Conservation (phyloP, 2,329 filamentous ascomycete species). For the Purpureocillium takamizusanense region DNA sequence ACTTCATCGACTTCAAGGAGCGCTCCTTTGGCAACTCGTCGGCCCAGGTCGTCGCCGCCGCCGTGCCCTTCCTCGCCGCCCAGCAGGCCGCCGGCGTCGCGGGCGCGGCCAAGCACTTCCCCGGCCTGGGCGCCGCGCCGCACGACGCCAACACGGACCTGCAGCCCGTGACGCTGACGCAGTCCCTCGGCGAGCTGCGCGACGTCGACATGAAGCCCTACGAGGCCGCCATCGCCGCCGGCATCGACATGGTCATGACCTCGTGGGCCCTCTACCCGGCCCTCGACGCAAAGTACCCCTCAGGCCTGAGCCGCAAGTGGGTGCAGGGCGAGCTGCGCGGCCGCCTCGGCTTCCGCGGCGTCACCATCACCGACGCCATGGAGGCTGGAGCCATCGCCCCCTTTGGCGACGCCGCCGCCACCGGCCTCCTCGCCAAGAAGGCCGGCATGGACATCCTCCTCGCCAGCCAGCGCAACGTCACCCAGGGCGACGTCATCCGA, state of each 20-base stretch:
- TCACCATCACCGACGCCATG: constrained; percentile 12
- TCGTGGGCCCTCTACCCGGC: constrained; percentile 12
- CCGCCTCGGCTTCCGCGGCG: constrained; percentile 8
- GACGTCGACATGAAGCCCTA: constrained; percentile 8
- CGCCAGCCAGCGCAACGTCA: constrained; percentile 9
- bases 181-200: constrained; percentile 6
- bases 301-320: constrained; percentile 11
- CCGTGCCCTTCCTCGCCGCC: constrained; percentile 8
- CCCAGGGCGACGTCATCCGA: constrained; percentile 8
- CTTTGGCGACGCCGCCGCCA: constrained; percentile 5
- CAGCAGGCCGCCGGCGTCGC: constrained; percentile 8
- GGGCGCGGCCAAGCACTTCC: constrained; percentile 10
- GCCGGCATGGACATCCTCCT: constrained; percentile 11
- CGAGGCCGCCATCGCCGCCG: constrained; percentile 8
- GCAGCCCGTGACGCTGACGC: constrained; percentile 7
- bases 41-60: constrained; percentile 3
- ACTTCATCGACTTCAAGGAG: constrained; percentile 7
- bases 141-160: constrained; percentile 9
- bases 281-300: constrained; percentile 7
- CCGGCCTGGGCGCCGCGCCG: constrained; percentile 9
- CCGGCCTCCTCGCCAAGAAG: constrained; percentile 5
- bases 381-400: constrained; percentile 8
- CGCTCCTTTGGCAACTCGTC: constrained; percentile 8
- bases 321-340: constrained; percentile 10
- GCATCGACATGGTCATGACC: constrained; percentile 10